Conservation (phyloP, 257 asterid genomes). For the Striga asiatica region DNA sequence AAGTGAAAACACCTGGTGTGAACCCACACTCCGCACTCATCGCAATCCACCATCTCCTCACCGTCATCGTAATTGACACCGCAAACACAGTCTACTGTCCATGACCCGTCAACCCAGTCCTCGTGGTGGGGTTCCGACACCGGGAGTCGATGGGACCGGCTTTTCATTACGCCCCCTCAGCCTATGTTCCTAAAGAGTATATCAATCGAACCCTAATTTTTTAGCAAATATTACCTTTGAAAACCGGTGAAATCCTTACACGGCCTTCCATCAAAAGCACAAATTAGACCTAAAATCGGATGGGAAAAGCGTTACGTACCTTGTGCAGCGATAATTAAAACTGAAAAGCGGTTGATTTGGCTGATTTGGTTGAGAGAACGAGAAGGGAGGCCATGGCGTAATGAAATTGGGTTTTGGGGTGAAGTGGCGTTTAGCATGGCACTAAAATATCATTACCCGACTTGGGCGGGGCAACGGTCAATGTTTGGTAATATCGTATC, state of each 20-base stretch:
- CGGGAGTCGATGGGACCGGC: constrained; percentile 79
- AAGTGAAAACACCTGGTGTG: constrained; percentile 90
- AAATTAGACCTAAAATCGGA: constrained; percentile 10
- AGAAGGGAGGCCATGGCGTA: constrained; percentile 30
- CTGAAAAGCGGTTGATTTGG: constrained; percentile 11
- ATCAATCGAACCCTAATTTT: constrained; percentile 34
- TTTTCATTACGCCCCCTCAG: constrained; percentile 46
- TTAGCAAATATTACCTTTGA: constrained; percentile 13
- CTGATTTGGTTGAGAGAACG: constrained; percentile 15
- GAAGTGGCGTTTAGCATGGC: constrained; percentile 28
- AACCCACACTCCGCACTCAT: constrained; percentile 98
- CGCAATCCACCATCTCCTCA: constrained; percentile 97
- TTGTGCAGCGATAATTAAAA: neutral
- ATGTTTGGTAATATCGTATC: too few species aligned
- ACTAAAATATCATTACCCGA: constrained; percentile 20
- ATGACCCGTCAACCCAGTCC: constrained; percentile 88
- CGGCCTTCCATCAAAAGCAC: neutral
- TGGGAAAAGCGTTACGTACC: constrained; percentile 14
- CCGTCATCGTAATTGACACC: constrained; percentile 96
- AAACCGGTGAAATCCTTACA: constrained; percentile 2
- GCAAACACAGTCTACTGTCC: constrained; percentile 97
- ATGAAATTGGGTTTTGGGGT: constrained; percentile 27
- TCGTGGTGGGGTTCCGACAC: constrained; percentile 52
- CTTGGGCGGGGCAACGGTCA: too few species aligned
- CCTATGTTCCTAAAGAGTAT: constrained; percentile 18